Base-by-base conservation (phyloP, 305 asterid genomes). In the Ilex paraguariensis region DNA sequence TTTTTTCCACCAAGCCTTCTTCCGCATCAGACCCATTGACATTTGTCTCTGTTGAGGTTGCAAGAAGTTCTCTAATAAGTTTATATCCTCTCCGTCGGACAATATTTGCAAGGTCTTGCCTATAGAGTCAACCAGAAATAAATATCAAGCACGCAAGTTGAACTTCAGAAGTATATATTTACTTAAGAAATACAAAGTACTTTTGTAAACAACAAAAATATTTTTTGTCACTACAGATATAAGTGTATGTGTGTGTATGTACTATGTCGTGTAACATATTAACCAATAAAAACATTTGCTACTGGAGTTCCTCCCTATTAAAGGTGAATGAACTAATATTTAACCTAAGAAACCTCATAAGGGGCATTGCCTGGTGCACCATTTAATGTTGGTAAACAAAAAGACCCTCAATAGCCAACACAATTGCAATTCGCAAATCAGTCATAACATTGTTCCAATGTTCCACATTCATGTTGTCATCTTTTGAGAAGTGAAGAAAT, bases 81-180 rank as follows among this genome's bases (percentile, higher is more conserved):
- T 86, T 86, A 71, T 93, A 90, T 64, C 98, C 98, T 81, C 98
- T 81, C 70, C 97, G 85, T 77, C 98, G 77, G 63, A 93, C 97
- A 32, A 90, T 69, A 66, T 93, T 81, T 10, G 97, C 96, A 70
- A 93, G 96, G 81, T 93, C 96, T 70, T 90, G 84, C 86, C 97
- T 92, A 74, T 53, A 71, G 6, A 52, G n/a, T 17, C 2, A 14
- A 14, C 14, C 7, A 21, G n/a, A 14, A 14, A 5, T 7, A 52
- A n/a, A 52, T 2, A 52, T 1, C 28, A 52, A 17, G 5, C 31
- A 52, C 10, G n/a, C 10, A 7, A 5, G 17, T 0, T 15, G 13
- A 5, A 52, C 7, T 13, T 52, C 56, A 14, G 11, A 54, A 15
- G 42, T 36, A 36, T 36, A 36, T 36, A 5, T 36, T 36, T 36